Percentiles rank a stretch among this genome's conserved stretches.
Conservation (phyloP, 2,329 filamentous ascomycete species). For the Xylariales sp. region DNA sequence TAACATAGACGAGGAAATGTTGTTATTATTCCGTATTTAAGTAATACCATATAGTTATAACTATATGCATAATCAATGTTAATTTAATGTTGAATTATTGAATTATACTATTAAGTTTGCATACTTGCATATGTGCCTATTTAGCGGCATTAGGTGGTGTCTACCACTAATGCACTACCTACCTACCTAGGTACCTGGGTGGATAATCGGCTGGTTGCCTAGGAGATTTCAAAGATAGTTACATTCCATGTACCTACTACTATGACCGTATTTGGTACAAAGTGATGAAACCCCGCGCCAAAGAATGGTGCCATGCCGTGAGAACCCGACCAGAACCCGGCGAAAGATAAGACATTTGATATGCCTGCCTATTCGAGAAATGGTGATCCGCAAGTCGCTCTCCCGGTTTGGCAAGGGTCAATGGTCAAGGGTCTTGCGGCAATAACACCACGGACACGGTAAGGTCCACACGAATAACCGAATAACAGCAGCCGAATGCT, state of each 20-base stretch:
- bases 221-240: not conserved
- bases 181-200: no score
- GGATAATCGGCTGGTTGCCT: constrained; percentile 8
- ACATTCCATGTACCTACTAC: not conserved
- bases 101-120: no score
- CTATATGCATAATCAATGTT: no score
- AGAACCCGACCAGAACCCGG: constrained; percentile 3
- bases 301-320: not conserved
- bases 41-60: no score
- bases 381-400: constrained; percentile 23
- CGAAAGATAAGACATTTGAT: constrained; percentile 39
- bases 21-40: no score
- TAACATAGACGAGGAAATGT: no score
- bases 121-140: no score
- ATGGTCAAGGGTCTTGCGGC: constrained; percentile 5
- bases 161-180: no score
- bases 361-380: constrained; percentile 48
- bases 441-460: constrained; percentile 16
- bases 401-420: constrained; percentile 20
- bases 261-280: not conserved
- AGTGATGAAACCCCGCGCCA: not conserved
- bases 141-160: no score
- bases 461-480: not conserved
- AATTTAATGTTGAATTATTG: no score
- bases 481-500: constrained; percentile 1